A percentile compares a stretch with the other conserved stretches of the same genome.
phyloP scores from a whole-genome alignment of 2,329 filamentous ascomycete species.

The Fusarium sterilihyphosum region DNA sequence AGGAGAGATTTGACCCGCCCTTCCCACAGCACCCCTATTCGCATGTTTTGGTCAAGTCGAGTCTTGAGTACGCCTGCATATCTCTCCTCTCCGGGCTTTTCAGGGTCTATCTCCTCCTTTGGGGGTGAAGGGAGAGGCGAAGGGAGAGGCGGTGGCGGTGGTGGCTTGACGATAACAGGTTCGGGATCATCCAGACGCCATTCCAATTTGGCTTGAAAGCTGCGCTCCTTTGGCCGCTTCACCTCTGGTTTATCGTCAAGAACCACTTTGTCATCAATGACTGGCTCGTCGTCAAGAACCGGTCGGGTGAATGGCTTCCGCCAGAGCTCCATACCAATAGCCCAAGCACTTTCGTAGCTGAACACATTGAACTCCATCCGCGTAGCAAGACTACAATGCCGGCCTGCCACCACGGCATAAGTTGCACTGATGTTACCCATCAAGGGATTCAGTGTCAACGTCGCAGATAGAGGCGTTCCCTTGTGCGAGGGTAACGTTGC shows the following conservation, averaged over 20 bases:
- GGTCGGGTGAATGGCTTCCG: slow-evolving; percentile 64
- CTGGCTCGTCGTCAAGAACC: slow-evolving; percentile 49
- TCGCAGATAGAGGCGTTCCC: slow-evolving; percentile 92
- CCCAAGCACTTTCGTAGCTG: slow-evolving; percentile 95
- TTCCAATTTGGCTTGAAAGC: slow-evolving; percentile 64
- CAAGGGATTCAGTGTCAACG: slow-evolving; percentile 89
- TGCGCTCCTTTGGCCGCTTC: slow-evolving; percentile 50
- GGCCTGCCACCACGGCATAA: slow-evolving; percentile 89
- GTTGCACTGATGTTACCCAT: slow-evolving; percentile 93
- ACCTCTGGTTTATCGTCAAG: slow-evolving; percentile 22
- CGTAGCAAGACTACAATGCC: slow-evolving; percentile 84
- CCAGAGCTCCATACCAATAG: slow-evolving; percentile 94
- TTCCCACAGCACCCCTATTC: slow-evolving; percentile 90
- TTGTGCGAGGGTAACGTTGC: slow-evolving; percentile 83
- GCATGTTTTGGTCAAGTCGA: slow-evolving; percentile 86
- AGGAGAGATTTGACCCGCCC: slow-evolving; percentile 91
- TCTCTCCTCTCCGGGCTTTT: slow-evolving; percentile 63
- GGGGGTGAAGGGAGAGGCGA: not conserved
- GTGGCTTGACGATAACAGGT: slow-evolving; percentile 19
- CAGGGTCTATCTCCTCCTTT: slow-evolving; percentile 22
- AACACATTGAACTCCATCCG: slow-evolving; percentile 98
- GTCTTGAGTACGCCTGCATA: slow-evolving; percentile 91
- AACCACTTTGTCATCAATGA: slow-evolving; percentile 41
- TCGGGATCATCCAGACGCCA: slow-evolving; percentile 57
- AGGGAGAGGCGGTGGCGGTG: not conserved